Evolutionary conservation across 768 basidiomycete genomes (phyloP), one percentile per base, ranked within the genome.

Genomic region (Saitozyma sp.): DNA sequence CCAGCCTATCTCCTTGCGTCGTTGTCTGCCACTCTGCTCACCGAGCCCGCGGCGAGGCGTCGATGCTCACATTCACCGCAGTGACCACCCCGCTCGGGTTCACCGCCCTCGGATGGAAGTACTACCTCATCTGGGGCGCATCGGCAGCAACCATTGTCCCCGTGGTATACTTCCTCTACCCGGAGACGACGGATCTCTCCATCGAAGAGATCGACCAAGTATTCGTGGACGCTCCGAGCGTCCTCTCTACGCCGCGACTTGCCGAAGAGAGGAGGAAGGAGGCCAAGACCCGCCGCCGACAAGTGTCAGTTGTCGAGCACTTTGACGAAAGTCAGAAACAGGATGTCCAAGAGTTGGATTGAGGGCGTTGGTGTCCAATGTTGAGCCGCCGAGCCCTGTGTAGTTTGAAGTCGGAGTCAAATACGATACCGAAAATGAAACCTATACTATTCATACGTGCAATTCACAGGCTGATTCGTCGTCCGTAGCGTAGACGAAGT

Each of bases 101-200:
- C 78, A 69, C 73, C 1, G 83, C 82, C 43, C 80, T 83, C 39
- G 80, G 81, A 13, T 88, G 85, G 84, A 85, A 83, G 65, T 86
- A 68, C 62, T 71, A 67, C 59, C 58, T 71, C 11, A 59, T 73
- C 19, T 73, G 66, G 61, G 67, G 58, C 38, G 59, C 55, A 3
- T 59, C 59, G 11, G 66, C 67, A 11, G 19, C 61, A 19, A 50
- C 48, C 29, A 67, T 65, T 50, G 63, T 66, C 10, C 57, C 65
- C 39, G 52, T 61, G 8, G 63, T 62, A 13, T 69, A 66, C 57
- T 73, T 73, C 64, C 60, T 69, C 45, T 70, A 65, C 55, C 69
- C 67, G n/a, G 86, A 87, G 75, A 88, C 86, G 2, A 87, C 86
- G 81, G 85, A 84, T 82, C 58, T 51, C 56, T 78, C 83, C 3